Evolutionary conservation across 441 rosid species (phyloP).

Genomic region (Pelargonium fulgidum): DNA sequence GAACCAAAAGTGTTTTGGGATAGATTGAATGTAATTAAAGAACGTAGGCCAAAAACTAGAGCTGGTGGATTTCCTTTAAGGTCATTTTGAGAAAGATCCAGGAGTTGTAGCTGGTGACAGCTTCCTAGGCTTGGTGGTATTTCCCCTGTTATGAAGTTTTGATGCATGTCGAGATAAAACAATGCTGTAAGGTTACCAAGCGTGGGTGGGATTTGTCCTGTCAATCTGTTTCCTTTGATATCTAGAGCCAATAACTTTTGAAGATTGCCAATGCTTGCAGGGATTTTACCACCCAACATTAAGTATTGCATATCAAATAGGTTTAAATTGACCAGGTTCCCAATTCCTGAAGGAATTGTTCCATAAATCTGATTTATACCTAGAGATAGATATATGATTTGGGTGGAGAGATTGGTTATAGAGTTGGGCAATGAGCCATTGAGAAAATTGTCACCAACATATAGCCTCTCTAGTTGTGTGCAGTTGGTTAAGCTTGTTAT

Average conservation of each 20-base stretch:
- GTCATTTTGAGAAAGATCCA: slow-evolving; percentile 24
- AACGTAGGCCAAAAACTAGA: slow-evolving; percentile 22
- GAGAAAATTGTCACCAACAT: background rate
- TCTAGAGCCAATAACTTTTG: slow-evolving; percentile 18
- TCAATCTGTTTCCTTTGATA: slow-evolving; percentile 21
- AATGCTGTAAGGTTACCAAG: slow-evolving; percentile 27
- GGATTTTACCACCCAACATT: background rate
- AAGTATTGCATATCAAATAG: slow-evolving; percentile 26
- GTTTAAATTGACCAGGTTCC: background rate
- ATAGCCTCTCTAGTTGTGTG: slow-evolving; percentile 2
- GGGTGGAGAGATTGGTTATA: slow-evolving; percentile 1
- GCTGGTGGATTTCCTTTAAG: slow-evolving; percentile 31
- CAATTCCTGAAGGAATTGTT: slow-evolving; percentile 3
- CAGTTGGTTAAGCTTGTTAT: slow-evolving; percentile 8
- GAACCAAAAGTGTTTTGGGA: slow-evolving; percentile 17
- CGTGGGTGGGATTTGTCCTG: slow-evolving; percentile 35
- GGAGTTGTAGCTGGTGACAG: slow-evolving; percentile 16
- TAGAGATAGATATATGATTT: background rate
- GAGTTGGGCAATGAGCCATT: background rate
- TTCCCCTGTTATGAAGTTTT: slow-evolving; percentile 29
- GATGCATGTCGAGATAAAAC: background rate
- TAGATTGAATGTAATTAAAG: slow-evolving; percentile 16
- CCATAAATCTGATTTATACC: background rate
- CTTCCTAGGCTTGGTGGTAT: slow-evolving; percentile 34
- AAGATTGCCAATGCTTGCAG: slow-evolving; percentile 23